phyloP scores from a whole-genome alignment of 2,329 filamentous ascomycete genomes.

The Penicillium sp. region DNA sequence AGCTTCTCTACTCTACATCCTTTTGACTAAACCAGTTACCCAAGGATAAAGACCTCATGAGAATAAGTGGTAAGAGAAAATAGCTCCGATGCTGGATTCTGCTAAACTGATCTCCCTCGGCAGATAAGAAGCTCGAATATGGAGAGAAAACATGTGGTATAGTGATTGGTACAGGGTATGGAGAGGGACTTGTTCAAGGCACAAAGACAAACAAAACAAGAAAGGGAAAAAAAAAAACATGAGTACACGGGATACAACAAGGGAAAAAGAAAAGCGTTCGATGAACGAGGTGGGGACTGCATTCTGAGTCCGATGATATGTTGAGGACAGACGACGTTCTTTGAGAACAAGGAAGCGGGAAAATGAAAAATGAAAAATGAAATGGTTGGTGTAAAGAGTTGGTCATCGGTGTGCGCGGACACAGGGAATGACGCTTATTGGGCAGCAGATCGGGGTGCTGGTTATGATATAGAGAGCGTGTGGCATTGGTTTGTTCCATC shows the following conservation, averaged over 20 bases:
- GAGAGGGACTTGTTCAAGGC: conserved; percentile 1
- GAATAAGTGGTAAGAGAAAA: not conserved
- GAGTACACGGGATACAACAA: conserved; percentile 5
- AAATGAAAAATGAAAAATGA: conserved; percentile 7
- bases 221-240: not conserved
- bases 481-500: conserved; percentile 6
- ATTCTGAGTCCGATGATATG: not conserved
- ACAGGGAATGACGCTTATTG: conserved; percentile 8
- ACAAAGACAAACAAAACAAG: not conserved
- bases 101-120: conserved; percentile 10
- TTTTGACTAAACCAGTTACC: not conserved
- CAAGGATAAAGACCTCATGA: not conserved
- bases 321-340: not conserved
- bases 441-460: not conserved
- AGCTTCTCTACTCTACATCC: not conserved
- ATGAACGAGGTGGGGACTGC: conserved; percentile 1
- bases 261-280: conserved; percentile 1
- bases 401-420: conserved; percentile 1
- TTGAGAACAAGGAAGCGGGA: not conserved
- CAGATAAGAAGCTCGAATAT: conserved; percentile 10
- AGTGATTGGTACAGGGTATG: conserved; percentile 31
- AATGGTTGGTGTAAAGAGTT: not conserved
- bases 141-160: conserved; percentile 24
- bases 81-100: conserved; percentile 6
- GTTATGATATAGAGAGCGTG: conserved; percentile 18